Evolutionary conservation across 2,329 filamentous ascomycete species (phyloP).

Genomic region (Oidium heveae): DNA sequence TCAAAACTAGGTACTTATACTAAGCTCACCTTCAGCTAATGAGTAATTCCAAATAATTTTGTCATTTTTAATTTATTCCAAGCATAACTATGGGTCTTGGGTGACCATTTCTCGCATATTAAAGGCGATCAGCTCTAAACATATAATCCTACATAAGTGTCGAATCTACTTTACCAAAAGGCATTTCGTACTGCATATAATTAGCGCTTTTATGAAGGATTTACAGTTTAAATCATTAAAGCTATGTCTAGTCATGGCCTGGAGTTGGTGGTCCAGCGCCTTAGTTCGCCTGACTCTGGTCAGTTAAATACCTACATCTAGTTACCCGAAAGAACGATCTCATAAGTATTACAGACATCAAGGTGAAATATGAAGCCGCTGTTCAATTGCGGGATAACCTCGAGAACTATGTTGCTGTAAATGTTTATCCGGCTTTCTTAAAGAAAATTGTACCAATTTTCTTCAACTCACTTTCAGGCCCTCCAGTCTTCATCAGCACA

Average conservation of each 20-base stretch:
- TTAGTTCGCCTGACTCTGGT: slow-evolving; percentile 20
- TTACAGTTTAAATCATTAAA: slow-evolving; percentile 14
- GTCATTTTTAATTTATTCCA: too few relatives aligned
- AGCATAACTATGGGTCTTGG: too few relatives aligned
- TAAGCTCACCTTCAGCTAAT: too few relatives aligned
- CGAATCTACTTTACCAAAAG: not conserved
- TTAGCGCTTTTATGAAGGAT: not conserved
- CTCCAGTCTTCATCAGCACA: slow-evolving; percentile 74
- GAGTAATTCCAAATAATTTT: too few relatives aligned
- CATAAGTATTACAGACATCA: slow-evolving; percentile 34
- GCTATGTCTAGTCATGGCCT: slow-evolving; percentile 34
- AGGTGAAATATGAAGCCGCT: slow-evolving; percentile 58
- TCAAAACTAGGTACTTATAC: too few relatives aligned
- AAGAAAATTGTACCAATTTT: slow-evolving; percentile 77
- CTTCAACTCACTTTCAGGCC: slow-evolving; percentile 58
- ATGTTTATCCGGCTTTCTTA: slow-evolving; percentile 58
- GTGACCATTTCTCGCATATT: too few relatives aligned
- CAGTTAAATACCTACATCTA: slow-evolving; percentile 1
- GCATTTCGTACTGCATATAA: not conserved
- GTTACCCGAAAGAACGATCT: slow-evolving; percentile 1
- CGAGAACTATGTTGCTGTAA: slow-evolving; percentile 60
- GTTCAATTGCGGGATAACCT: slow-evolving; percentile 74
- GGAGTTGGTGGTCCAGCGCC: slow-evolving; percentile 32
- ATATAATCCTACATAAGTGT: not conserved
- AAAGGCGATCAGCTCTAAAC: too few relatives aligned